Conservation (phyloP, 306 rosid species). For the Cucurbita moschata region DNA sequence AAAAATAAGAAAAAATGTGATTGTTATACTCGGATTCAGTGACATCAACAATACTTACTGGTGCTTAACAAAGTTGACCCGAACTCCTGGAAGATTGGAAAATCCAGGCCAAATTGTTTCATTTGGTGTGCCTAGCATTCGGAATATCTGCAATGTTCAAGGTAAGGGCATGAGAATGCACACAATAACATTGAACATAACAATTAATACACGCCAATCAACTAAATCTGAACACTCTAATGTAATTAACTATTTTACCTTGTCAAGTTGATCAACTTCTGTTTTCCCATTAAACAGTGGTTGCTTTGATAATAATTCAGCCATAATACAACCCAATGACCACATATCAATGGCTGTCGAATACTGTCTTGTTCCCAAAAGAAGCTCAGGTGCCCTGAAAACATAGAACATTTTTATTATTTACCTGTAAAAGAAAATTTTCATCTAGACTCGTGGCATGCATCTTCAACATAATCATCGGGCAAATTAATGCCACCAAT, state of each 20-base stretch:
- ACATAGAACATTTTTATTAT: background rate
- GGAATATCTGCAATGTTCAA: constrained; percentile 42
- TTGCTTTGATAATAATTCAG: constrained; percentile 83
- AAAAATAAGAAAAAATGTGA: constrained; percentile 3
- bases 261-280: constrained; percentile 94
- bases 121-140: constrained; percentile 91
- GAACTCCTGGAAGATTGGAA: constrained; percentile 90
- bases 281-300: constrained; percentile 89
- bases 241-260: constrained; percentile 28
- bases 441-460: background rate
- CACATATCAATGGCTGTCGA: constrained; percentile 97
- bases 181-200: background rate
- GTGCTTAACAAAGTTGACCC: constrained; percentile 96
- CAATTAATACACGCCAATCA: background rate
- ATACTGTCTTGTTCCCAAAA: constrained; percentile 72
- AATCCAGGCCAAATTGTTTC: constrained; percentile 94
- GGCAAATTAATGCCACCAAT: background rate
- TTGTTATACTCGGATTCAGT: background rate
- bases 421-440: background rate
- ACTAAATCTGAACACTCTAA: background rate
- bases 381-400: constrained; percentile 90
- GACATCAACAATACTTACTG: constrained; percentile 54
- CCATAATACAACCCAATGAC: constrained; percentile 99
- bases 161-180: background rate
- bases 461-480: background rate